phyloP scores from a whole-genome alignment of 2,329 filamentous ascomycete genomes.

The Triangularia setosa region DNA sequence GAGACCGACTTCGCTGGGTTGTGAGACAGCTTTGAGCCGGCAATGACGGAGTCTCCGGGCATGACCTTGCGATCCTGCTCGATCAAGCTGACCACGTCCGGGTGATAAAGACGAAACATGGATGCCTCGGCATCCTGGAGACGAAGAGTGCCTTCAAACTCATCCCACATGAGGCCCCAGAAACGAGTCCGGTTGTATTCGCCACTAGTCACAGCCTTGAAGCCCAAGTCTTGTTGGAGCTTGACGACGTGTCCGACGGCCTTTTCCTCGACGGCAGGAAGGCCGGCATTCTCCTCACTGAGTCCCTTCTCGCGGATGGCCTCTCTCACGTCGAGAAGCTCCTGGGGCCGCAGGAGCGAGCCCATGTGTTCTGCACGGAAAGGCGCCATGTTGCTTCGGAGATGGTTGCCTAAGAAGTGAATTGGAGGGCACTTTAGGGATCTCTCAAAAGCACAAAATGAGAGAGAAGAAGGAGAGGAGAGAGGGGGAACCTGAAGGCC shows the following conservation, averaged over 20 bases:
- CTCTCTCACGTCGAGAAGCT: constrained; percentile 47
- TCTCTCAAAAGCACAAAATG: background rate
- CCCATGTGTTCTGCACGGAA: constrained; percentile 37
- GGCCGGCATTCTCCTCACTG: constrained; percentile 48
- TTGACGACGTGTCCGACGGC: constrained; percentile 64
- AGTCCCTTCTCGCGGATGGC: constrained; percentile 54
- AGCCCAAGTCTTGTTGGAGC: constrained; percentile 63
- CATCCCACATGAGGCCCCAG: constrained; percentile 53
- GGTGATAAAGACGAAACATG: constrained; percentile 53
- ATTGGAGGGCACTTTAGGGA: background rate
- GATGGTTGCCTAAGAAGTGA: background rate
- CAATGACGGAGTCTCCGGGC: constrained; percentile 54
- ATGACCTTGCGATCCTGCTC: constrained; percentile 52
- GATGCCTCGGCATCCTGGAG: constrained; percentile 48
- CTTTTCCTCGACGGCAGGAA: constrained; percentile 60
- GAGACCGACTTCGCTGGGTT: constrained; percentile 39
- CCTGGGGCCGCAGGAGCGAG: constrained; percentile 34
- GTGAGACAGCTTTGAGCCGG: constrained; percentile 45
- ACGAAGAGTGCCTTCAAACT: constrained; percentile 46
- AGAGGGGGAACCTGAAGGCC: background rate
- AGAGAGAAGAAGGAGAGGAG: background rate
- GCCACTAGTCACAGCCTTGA: constrained; percentile 65
- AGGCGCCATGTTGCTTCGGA: constrained; percentile 28
- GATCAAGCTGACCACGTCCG: constrained; percentile 51
- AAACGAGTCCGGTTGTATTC: constrained; percentile 59